Evolutionary conservation across 75 land plant genomes (phyloP).

Genomic region (Adiantum capillusveneris): DNA sequence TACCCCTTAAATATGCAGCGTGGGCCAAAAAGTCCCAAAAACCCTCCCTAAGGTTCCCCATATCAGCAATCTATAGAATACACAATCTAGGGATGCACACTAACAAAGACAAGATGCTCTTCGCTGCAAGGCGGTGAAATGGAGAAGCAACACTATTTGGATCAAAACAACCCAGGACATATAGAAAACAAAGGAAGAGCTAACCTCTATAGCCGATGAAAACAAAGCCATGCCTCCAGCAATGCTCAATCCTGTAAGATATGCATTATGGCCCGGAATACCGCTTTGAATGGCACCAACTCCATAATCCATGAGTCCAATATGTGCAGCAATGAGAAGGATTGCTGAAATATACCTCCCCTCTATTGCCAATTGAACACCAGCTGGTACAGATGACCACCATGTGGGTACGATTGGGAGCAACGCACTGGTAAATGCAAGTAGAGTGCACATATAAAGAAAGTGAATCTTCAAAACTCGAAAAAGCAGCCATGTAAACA

Average conservation of each 20-base stretch:
- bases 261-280: slow-evolving; percentile 65
- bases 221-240: slow-evolving; percentile 90
- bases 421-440: slow-evolving; percentile 64
- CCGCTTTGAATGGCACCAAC: slow-evolving; percentile 54
- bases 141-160: no score
- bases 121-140: no score
- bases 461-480: slow-evolving; percentile 67
- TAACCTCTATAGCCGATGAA: slow-evolving; percentile 81
- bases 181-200: no score
- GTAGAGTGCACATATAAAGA: slow-evolving; percentile 67
- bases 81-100: no score
- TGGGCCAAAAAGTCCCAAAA: no score
- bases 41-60: no score
- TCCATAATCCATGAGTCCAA: slow-evolving; percentile 76
- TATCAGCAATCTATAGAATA: no score
- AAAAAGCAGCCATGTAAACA: slow-evolving; percentile 81
- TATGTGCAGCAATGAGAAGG: slow-evolving; percentile 38
- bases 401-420: slow-evolving; percentile 71
- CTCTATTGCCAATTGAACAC: slow-evolving; percentile 57
- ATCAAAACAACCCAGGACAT: no score
- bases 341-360: slow-evolving; percentile 50
- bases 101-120: no score
- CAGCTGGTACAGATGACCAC: slow-evolving; percentile 69
- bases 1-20: no score
- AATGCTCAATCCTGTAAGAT: slow-evolving; percentile 85